phyloP scores from a whole-genome alignment of 2,329 filamentous ascomycete species.

The Sporothrix mexicana region DNA sequence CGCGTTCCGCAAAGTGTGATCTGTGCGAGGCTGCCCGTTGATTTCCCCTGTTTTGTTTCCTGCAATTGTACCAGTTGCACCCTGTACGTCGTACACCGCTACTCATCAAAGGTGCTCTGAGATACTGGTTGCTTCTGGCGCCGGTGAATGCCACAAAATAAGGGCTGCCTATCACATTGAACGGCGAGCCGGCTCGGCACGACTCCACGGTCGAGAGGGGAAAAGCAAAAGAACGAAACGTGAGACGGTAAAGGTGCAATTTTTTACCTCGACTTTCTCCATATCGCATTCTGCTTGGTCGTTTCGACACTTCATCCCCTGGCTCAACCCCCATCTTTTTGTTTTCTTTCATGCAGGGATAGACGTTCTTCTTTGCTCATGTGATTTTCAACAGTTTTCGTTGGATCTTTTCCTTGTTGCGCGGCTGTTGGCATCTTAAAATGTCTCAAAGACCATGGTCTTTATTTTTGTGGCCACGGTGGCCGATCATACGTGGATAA shows the following conservation, averaged over 20 bases:
- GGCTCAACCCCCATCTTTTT: constrained; percentile 13
- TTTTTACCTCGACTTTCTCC: neutral
- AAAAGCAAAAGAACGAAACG: no score
- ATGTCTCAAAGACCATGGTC: neutral
- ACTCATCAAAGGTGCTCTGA: neutral
- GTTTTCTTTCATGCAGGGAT: neutral
- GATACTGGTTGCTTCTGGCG: neutral
- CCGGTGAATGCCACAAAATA: neutral
- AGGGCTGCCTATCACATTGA: neutral
- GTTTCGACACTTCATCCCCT: neutral
- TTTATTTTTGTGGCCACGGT: neutral
- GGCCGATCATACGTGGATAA: neutral
- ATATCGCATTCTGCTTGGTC: neutral
- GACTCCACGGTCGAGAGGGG: neutral
- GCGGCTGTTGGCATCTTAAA: neutral
- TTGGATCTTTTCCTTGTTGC: neutral
- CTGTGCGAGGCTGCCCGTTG: neutral
- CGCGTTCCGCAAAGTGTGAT: neutral
- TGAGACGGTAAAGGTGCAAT: no score
- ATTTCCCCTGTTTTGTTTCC: neutral
- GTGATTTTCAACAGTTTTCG: neutral
- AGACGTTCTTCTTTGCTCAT: neutral
- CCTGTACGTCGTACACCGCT: neutral
- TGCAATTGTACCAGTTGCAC: no score
- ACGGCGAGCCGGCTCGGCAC: neutral